These are phyloP conservation scores for Verticillium klebahnii DNA, from an alignment of 2,329 filamentous ascomycete species.

Conservation along the genomic window DNA sequence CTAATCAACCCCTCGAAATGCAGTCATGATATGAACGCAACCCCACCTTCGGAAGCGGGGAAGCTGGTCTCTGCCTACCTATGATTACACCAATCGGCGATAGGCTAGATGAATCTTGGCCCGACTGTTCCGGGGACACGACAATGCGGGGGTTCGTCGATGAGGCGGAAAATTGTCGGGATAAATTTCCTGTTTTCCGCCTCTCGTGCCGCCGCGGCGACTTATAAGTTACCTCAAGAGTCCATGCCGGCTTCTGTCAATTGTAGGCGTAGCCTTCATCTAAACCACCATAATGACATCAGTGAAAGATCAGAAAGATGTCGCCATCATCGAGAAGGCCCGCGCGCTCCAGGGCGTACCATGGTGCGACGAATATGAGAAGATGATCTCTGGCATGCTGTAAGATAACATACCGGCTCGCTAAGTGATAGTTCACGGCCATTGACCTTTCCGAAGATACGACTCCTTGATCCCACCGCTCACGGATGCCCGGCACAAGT, in stretches of 20 bases:
- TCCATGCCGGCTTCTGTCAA: background rate
- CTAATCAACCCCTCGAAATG: too few relatives aligned
- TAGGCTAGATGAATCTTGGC: too few relatives aligned
- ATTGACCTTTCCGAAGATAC: constrained; percentile 29
- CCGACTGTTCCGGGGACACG: too few relatives aligned
- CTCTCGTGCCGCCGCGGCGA: too few relatives aligned
- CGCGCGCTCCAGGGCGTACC: constrained; percentile 1
- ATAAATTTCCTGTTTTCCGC: too few relatives aligned
- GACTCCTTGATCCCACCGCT: constrained; percentile 39
- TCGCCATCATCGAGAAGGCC: constrained; percentile 2
- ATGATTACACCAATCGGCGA: too few relatives aligned
- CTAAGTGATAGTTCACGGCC: background rate
- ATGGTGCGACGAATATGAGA: constrained; percentile 8
- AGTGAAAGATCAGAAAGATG: constrained; percentile 3
- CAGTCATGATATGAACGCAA: too few relatives aligned
- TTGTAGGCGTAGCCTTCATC: background rate
- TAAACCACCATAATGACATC: background rate
- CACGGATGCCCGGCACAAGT: constrained; percentile 37
- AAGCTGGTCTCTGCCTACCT: too few relatives aligned
- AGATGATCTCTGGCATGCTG: constrained; percentile 11
- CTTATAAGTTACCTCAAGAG: too few relatives aligned
- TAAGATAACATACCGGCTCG: background rate
- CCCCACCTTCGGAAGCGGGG: too few relatives aligned
- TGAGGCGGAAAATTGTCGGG: too few relatives aligned
- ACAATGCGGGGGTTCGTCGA: too few relatives aligned